A percentile compares a stretch with the other conserved stretches of the same genome.
Conservation (phyloP, 257 asterid species). For the Plantago major region DNA sequence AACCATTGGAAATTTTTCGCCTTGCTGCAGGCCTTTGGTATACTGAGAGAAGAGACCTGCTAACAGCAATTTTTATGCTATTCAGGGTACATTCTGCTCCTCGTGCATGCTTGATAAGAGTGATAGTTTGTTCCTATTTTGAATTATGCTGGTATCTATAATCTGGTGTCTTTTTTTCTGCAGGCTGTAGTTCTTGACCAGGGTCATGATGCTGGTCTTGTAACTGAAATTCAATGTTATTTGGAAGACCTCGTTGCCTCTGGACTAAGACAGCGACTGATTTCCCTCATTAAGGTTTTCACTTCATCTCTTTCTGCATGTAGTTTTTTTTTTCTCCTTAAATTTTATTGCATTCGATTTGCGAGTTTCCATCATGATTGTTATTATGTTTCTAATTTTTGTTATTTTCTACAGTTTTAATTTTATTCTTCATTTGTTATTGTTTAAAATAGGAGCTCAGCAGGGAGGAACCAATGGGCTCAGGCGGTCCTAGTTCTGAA, state of each 20-base stretch:
- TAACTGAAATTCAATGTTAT: constrained; percentile 64
- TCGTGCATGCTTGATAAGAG: constrained; percentile 13
- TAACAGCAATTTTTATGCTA: constrained; percentile 73
- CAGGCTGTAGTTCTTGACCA: constrained; percentile 96
- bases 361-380: not conserved
- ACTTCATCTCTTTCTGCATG: constrained; percentile 4
- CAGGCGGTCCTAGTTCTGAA: constrained; percentile 89
- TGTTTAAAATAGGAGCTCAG: constrained; percentile 63
- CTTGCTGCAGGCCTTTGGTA: constrained; percentile 95
- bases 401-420: not conserved
- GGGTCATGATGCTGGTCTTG: constrained; percentile 73
- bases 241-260: constrained; percentile 66
- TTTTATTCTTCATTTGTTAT: constrained; percentile 14
- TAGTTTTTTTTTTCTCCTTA: constrained; percentile 1
- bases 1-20: constrained; percentile 76
- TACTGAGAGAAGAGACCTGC: constrained; percentile 84
- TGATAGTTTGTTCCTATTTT: no score
- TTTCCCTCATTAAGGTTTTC: constrained; percentile 72
- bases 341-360: not conserved
- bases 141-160: constrained; percentile 6
- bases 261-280: constrained; percentile 72
- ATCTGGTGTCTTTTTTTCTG: constrained; percentile 19
- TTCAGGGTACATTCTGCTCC: constrained; percentile 60
- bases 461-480: constrained; percentile 87
- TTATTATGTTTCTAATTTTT: not conserved